Evolutionary conservation across 2,329 filamentous ascomycete genomes (phyloP), one percentile per base, ranked within the genome.

Genomic region (Gremmenia infestans): DNA sequence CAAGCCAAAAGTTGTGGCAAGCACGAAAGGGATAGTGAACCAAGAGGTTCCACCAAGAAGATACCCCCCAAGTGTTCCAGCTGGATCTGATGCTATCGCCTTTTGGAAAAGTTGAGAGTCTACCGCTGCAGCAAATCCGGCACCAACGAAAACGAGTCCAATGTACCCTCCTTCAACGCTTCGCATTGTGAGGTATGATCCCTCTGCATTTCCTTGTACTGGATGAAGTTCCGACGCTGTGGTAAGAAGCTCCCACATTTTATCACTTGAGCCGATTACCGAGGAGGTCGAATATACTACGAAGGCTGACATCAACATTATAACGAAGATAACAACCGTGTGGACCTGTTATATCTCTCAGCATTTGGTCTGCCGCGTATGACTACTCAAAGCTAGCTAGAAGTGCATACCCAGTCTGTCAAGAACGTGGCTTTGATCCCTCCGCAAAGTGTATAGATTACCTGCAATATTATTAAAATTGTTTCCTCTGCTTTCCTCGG

Each of bases 21-120:
- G 87, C 12, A 95, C 78, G 86, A 88, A 95, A 0, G 91, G 91
- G 51, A 96, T 93, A 1, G 91, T 90, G 63, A 95, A 95, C 90
- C 90, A 95, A 50, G 81, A 84, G 1, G 94, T 78, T 17, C 91
- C 91, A 7, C 91, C 91, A 52, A 93, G 81, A 54, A 59, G 50
- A 68, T 96, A 95, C 14, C 90, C 91, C 0, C 90, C 89, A 3
- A 96, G 81, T 0, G 91, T 91, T 57, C 91, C 84, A 0, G 91
- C 86, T 0, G 89, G 89, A 19, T 83, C 86, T 0, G 91, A 89
- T 3, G 91, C 89, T 63, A 95, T 94, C 14, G 89, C 90, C 72
- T 95, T 95, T 78, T 94, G 92, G 73, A 90, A 94, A 15, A 58
- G 53, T 36, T 55, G 52, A 12, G 56, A 58, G 17, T 58, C 56